A percentile compares a stretch with the other conserved stretches of the same genome.
phyloP scores from a whole-genome alignment of 169 alveolate genomes.

The Plasmodium inui region DNA sequence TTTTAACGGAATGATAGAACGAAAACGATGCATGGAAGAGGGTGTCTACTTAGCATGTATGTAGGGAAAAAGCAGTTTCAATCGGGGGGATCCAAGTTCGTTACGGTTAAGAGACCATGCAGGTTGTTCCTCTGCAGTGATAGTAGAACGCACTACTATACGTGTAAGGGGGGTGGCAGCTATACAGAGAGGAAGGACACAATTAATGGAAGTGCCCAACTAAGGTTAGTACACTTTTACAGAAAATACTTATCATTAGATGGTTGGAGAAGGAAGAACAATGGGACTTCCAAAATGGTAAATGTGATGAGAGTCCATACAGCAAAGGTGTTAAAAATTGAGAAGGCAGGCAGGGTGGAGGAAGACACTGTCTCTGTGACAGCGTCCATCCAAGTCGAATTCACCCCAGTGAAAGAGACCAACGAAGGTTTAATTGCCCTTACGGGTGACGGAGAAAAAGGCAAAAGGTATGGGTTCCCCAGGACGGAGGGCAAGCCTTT shows the following conservation, averaged over 20 bases:
- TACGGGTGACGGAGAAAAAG: not conserved
- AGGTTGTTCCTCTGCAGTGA: not conserved
- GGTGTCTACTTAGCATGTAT: not conserved
- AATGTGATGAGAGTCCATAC: not conserved
- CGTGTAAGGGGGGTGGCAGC: not conserved
- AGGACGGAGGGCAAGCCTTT: not conserved
- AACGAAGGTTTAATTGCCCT: not conserved
- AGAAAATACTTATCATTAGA: not conserved
- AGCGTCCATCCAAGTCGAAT: not conserved
- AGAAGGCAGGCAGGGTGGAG: not conserved
- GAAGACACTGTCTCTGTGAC: not conserved
- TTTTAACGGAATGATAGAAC: slow-evolving; percentile 20
- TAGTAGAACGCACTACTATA: not conserved
- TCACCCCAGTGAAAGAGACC: not conserved
- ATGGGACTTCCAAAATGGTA: not conserved
- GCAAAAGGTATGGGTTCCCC: not conserved
- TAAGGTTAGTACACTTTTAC: not conserved
- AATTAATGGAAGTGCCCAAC: not conserved
- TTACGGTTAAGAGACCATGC: not conserved
- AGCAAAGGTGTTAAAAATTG: not conserved
- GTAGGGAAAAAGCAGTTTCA: not conserved
- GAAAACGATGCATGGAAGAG: slow-evolving; percentile 39
- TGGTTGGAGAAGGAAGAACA: not conserved
- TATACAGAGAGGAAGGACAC: not conserved
- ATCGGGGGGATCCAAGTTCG: not conserved